phyloP scores from a whole-genome alignment of 257 asterid species.

The Buddleja alternifolia region DNA sequence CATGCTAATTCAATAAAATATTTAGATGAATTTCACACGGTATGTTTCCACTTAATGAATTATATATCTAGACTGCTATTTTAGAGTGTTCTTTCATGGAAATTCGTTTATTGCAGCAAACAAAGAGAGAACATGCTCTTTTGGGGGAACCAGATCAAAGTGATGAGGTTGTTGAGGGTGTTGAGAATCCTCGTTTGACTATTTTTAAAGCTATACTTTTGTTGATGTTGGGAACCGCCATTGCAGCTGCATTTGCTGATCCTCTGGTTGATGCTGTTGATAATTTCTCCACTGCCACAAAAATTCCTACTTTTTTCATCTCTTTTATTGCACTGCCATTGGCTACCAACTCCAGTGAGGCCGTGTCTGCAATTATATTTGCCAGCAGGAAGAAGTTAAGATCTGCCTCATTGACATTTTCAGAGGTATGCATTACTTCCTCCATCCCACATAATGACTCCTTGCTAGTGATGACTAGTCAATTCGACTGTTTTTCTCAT shows the following conservation, averaged over 20 bases:
- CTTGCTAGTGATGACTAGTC: too few relatives aligned
- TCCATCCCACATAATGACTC: too few relatives aligned
- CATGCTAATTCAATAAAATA: slow-evolving; percentile 54
- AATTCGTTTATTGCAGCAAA: slow-evolving; percentile 53
- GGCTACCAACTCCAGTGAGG: slow-evolving; percentile 98
- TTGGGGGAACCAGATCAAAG: slow-evolving; percentile 56
- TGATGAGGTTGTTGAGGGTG: slow-evolving; percentile 67
- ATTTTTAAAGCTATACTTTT: slow-evolving; percentile 67
- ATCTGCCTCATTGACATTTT: slow-evolving; percentile 88
- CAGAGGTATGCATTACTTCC: slow-evolving; percentile 65
- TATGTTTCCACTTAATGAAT: slow-evolving; percentile 28
- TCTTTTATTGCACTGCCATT: slow-evolving; percentile 85
- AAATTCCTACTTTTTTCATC: slow-evolving; percentile 86
- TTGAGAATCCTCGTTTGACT: slow-evolving; percentile 50
- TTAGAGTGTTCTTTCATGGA: slow-evolving; percentile 12
- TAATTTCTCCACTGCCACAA: slow-evolving; percentile 82
- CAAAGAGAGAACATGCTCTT: slow-evolving; percentile 69
- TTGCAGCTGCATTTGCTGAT: slow-evolving; percentile 95
- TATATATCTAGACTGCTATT: slow-evolving; percentile 1
- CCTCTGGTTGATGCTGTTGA: slow-evolving; percentile 90
- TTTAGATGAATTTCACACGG: slow-evolving; percentile 69
- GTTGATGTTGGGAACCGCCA: slow-evolving; percentile 68
- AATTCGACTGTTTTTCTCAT: too few relatives aligned
- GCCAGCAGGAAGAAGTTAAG: slow-evolving; percentile 75
- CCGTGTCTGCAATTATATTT: slow-evolving; percentile 87